phyloP scores from a whole-genome alignment of 352 stramenopile species.

The Saprolegnia parasitica region DNA sequence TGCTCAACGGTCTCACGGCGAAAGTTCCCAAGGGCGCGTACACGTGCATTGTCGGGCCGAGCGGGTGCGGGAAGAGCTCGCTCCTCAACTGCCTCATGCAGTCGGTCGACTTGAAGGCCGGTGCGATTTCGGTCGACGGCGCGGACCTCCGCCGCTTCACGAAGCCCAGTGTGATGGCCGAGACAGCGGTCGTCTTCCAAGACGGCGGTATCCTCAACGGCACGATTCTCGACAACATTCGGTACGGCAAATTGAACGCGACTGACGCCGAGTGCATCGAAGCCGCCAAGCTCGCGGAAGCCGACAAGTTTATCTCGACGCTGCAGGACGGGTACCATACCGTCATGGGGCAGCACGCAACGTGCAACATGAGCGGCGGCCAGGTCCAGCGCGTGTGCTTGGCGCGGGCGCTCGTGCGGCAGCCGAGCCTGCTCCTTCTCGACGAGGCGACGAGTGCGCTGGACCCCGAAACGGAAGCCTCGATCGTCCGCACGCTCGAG shows the following conservation, averaged over 20 bases:
- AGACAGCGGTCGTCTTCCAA: slow-evolving; percentile 30
- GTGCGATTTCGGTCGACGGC: slow-evolving; percentile 27
- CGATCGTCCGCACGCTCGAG: slow-evolving; percentile 77
- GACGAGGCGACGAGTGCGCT: slow-evolving; percentile 84
- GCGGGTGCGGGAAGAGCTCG: slow-evolving; percentile 29
- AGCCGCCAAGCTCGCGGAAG: slow-evolving; percentile 28
- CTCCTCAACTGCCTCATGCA: slow-evolving; percentile 29
- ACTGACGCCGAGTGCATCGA: slow-evolving; percentile 28
- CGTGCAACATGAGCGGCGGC: slow-evolving; percentile 79
- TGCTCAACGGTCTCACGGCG: slow-evolving; percentile 20
- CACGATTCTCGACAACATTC: slow-evolving; percentile 30
- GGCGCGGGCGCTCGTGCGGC: slow-evolving; percentile 70
- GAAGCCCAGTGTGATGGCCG: slow-evolving; percentile 22
- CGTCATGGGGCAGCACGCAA: slow-evolving; percentile 54
- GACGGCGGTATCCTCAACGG: slow-evolving; percentile 29
- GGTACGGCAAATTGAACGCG: slow-evolving; percentile 25
- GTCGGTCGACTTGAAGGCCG: slow-evolving; percentile 18
- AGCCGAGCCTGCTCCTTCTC: slow-evolving; percentile 72
- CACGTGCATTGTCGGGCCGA: slow-evolving; percentile 28
- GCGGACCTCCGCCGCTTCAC: slow-evolving; percentile 22
- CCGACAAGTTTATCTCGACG: slow-evolving; percentile 63
- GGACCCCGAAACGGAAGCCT: slow-evolving; percentile 81
- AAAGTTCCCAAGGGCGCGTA: slow-evolving; percentile 29
- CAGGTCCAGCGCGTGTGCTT: slow-evolving; percentile 84
- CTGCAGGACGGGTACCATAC: slow-evolving; percentile 80